Base-by-base conservation (phyloP, 768 basidiomycete species). In the Suillus clintonianus region DNA sequence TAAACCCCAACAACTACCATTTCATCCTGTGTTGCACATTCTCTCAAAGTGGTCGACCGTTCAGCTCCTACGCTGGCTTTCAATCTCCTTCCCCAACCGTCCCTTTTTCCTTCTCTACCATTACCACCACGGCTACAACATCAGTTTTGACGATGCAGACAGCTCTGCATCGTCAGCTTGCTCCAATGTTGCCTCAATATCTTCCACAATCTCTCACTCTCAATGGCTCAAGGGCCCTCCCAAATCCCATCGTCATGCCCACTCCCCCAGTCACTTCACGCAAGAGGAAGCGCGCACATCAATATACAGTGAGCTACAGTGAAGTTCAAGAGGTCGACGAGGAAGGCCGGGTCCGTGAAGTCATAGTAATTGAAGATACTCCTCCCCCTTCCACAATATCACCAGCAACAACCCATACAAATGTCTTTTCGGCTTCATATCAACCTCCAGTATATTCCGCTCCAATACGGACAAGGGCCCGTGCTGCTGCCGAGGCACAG, bases 361-460 rank as follows among this genome's bases (percentile, higher is more conserved):
- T 95, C 74, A 95, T 95, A 77, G 89, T 95, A 70, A 94, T 95
- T 76, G 94, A 95, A 70, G 94, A 95, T 80, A 94, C 94, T 50
- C 93, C 89, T 42, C 92, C 92, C 48, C 86, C 89, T 61, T 77
- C 75, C 58, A 92, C 92, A 58, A 85, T 89, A 72, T 91, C 90
- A 59, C 89, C 91, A 62, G 86, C 90, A 64, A 81, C 88, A 39
- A 88, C 89, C 36, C 85, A 89, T 75, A 87, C 85, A 67, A 84
- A 86, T 65, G 85, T 84, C 65, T 92, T 83, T 76, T 93, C 91
- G 55, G 84, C 89, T 50, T 91, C 90, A 63, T 91, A 90, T 80
- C 91, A 92, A 73, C 91, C 91, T 19, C 89, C 91, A 27, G 67
- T 85, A 19, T 91, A 84, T 76, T 84, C 87, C 34, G 90, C 89